A percentile compares a stretch with the other conserved stretches of the same genome.
These are phyloP conservation scores for Ambrosiella xylebori DNA, from an alignment of 2,329 filamentous ascomycete genomes.

Conservation along the genomic window DNA sequence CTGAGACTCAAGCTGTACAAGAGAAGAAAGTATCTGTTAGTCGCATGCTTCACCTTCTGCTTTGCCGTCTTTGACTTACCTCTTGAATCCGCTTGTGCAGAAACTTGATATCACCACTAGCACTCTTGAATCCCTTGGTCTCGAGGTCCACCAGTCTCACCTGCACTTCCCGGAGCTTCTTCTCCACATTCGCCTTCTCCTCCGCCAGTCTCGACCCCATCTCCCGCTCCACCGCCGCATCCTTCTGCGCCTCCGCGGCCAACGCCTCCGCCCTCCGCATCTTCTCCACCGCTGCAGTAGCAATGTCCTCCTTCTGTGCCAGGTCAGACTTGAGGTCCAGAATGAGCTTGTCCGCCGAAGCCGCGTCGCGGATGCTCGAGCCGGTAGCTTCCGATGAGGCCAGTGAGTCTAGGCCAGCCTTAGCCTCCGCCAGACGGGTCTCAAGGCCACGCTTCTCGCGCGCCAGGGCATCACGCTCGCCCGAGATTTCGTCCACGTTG, in stretches of 20 bases:
- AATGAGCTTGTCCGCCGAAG: slow-evolving; percentile 73
- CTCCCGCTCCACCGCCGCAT: slow-evolving; percentile 74
- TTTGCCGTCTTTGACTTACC: slow-evolving; percentile 34
- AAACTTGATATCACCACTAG: slow-evolving; percentile 89
- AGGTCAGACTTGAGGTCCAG: slow-evolving; percentile 76
- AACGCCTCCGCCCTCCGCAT: slow-evolving; percentile 89
- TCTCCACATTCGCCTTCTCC: slow-evolving; percentile 79
- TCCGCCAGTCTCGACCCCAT: slow-evolving; percentile 65
- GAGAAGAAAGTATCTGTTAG: slow-evolving; percentile 17
- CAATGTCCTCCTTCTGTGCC: slow-evolving; percentile 86
- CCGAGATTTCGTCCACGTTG: slow-evolving; percentile 67
- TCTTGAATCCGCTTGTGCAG: slow-evolving; percentile 88
- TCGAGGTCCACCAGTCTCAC: slow-evolving; percentile 81
- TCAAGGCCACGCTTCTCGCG: slow-evolving; percentile 87
- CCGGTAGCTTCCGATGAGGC: slow-evolving; percentile 53
- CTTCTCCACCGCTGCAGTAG: slow-evolving; percentile 81
- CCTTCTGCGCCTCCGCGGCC: slow-evolving; percentile 77
- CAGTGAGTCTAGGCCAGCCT: slow-evolving; percentile 73
- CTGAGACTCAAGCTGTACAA: slow-evolving; percentile 60
- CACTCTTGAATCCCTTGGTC: slow-evolving; percentile 90
- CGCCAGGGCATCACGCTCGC: slow-evolving; percentile 67
- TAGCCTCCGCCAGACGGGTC: slow-evolving; percentile 69
- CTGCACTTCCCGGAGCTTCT: slow-evolving; percentile 77
- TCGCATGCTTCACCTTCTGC: not conserved
- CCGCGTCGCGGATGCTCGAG: slow-evolving; percentile 76